Evolutionary conservation across 371 early-diverging fungal species (phyloP).

Genomic region (Nematocida sp.): DNA sequence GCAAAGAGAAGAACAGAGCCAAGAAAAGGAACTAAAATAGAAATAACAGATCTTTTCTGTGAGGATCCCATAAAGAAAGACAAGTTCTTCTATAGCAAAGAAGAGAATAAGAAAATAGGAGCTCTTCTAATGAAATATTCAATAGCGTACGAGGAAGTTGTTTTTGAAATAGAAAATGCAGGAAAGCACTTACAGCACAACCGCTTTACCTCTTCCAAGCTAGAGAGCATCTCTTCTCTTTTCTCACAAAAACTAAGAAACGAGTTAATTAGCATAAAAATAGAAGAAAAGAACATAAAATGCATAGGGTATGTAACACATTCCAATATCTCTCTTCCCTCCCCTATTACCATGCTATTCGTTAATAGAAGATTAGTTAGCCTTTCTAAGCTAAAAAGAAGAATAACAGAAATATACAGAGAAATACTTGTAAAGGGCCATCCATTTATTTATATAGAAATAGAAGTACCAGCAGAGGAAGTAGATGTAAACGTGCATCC

Average conservation of each 20-base stretch:
- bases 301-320: constrained; percentile 11
- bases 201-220: neutral
- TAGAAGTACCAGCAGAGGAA: constrained; percentile 74
- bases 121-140: constrained; percentile 56
- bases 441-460: constrained; percentile 81
- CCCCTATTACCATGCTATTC: constrained; percentile 22
- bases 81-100: constrained; percentile 56
- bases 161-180: constrained; percentile 35
- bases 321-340: constrained; percentile 11
- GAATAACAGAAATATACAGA: constrained; percentile 74
- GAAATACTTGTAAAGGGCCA: constrained; percentile 76
- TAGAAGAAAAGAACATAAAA: neutral
- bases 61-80: constrained; percentile 59
- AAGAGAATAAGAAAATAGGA: constrained; percentile 50
- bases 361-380: constrained; percentile 73
- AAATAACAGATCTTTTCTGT: constrained; percentile 61
- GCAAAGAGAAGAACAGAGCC: constrained; percentile 27
- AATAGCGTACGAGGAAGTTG: constrained; percentile 33
- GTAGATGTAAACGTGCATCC: constrained; percentile 97
- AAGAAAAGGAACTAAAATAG: constrained; percentile 59
- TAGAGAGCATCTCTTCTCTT: neutral
- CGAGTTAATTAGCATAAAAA: constrained; percentile 2
- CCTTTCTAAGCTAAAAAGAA: constrained; percentile 72
- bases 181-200: constrained; percentile 19
- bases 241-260: constrained; percentile 22